Percentiles rank a stretch among this genome's conserved stretches.
phyloP scores from a whole-genome alignment of 2,329 filamentous ascomycete species.

The Aspergillus fijiensis region DNA sequence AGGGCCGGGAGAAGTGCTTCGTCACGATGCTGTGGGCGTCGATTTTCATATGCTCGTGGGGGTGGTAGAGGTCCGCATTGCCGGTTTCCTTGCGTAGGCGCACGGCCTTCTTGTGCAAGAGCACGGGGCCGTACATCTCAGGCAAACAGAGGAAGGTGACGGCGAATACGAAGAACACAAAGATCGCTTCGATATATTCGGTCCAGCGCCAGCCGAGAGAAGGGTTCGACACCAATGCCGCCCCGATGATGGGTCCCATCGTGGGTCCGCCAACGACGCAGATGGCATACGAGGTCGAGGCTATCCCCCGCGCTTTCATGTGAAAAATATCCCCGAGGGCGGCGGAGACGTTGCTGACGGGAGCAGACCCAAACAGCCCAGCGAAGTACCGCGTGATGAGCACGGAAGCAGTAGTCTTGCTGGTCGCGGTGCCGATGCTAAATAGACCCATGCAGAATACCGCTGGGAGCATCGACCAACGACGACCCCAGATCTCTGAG shows the following conservation, averaged over 20 bases:
- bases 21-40: slow-evolving; percentile 39
- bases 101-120: slow-evolving; percentile 42
- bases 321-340: slow-evolving; percentile 47
- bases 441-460: slow-evolving; percentile 47
- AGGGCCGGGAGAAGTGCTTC: slow-evolving; percentile 20
- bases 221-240: slow-evolving; percentile 33
- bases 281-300: slow-evolving; percentile 42
- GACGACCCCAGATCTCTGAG: slow-evolving; percentile 48
- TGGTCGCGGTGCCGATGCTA: slow-evolving; percentile 47
- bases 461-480: slow-evolving; percentile 45
- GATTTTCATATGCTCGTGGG: slow-evolving; percentile 47
- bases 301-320: slow-evolving; percentile 38
- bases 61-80: slow-evolving; percentile 44
- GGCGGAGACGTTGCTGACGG: slow-evolving; percentile 46
- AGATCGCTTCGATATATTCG: slow-evolving; percentile 46
- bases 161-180: slow-evolving; percentile 30
- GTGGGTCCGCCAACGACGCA: slow-evolving; percentile 44
- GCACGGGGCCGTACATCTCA: slow-evolving; percentile 42
- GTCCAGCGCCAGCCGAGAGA: slow-evolving; percentile 31
- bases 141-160: slow-evolving; percentile 34
- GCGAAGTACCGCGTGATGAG: slow-evolving; percentile 48
- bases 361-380: slow-evolving; percentile 47
- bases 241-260: slow-evolving; percentile 45
- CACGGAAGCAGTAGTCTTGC: slow-evolving; percentile 36
- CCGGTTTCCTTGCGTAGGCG: slow-evolving; percentile 42